These are phyloP conservation scores for Magnaporthiopsis incrustans DNA, from an alignment of 2,329 filamentous ascomycete species.

Conservation along the genomic window DNA sequence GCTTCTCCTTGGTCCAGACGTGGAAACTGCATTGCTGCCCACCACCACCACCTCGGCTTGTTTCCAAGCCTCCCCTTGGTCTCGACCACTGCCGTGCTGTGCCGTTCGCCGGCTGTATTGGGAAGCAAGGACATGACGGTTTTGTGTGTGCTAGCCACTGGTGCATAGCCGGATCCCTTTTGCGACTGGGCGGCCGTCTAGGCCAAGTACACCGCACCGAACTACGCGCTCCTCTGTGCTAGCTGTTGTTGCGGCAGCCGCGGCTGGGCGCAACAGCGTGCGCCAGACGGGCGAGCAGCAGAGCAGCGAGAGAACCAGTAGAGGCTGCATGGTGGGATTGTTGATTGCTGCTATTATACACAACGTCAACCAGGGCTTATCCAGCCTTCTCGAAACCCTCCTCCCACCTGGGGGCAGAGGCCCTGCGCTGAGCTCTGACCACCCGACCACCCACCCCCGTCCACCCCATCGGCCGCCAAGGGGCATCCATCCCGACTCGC, in stretches of 20 bases:
- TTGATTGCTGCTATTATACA: constrained; percentile 26
- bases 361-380: constrained; percentile 39
- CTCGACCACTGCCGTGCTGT: neutral
- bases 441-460: constrained; percentile 16
- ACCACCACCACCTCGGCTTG: neutral
- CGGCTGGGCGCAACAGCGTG: constrained; percentile 1
- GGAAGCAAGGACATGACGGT: neutral
- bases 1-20: neutral
- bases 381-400: constrained; percentile 31
- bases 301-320: constrained; percentile 4
- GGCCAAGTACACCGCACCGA: neutral
- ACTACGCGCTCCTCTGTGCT: neutral
- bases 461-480: constrained; percentile 22
- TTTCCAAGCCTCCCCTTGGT: neutral
- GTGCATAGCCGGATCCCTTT: too few relatives aligned
- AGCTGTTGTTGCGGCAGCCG: neutral
- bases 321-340: constrained; percentile 8
- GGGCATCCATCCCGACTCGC: constrained; percentile 17
- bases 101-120: neutral
- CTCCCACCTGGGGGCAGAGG: constrained; percentile 16
- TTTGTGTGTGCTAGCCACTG: too few relatives aligned
- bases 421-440: constrained; percentile 27
- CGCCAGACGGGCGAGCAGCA: neutral
- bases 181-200: too few relatives aligned
- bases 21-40: neutral